Evolutionary conservation across 441 rosid genomes (phyloP).

Genomic region (Theobroma grandiflorum): DNA sequence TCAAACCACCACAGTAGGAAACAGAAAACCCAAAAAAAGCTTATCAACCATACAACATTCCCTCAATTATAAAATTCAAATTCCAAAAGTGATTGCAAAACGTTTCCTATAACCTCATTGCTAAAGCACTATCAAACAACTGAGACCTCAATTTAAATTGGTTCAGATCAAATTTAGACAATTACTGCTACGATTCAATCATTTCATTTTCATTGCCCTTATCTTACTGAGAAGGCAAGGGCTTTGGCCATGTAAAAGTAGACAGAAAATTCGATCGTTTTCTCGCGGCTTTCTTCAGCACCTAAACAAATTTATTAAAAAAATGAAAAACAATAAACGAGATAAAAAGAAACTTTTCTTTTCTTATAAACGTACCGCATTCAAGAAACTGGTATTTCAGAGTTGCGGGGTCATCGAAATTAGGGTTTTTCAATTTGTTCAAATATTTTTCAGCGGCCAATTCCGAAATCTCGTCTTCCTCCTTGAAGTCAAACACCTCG

Average conservation of each 20-base stretch:
- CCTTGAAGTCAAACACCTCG: conserved; percentile 69
- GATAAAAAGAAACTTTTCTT: neutral
- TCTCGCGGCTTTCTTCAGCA: neutral
- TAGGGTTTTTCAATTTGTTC: conserved; percentile 72
- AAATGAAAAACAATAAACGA: neutral
- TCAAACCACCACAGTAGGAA: neutral
- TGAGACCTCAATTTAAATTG: neutral
- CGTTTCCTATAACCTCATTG: neutral
- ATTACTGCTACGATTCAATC: conserved; percentile 10
- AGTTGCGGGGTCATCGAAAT: conserved; percentile 44
- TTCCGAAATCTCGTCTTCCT: conserved; percentile 74
- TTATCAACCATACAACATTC: neutral
- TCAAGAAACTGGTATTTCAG: conserved; percentile 55
- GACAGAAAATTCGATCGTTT: neutral
- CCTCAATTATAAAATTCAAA: neutral
- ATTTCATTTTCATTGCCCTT: neutral
- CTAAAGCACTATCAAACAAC: neutral
- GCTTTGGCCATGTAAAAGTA: neutral
- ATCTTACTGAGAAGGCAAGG: neutral
- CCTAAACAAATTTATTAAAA: neutral
- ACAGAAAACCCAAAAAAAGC: conserved; percentile 3
- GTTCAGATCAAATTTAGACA: neutral
- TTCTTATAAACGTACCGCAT: conserved; percentile 48
- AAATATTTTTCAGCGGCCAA: conserved; percentile 46
- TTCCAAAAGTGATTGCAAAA: neutral